Evolutionary conservation across 371 early-diverging fungal genomes (phyloP).

Genomic region (Conidiobolus incongruus): DNA sequence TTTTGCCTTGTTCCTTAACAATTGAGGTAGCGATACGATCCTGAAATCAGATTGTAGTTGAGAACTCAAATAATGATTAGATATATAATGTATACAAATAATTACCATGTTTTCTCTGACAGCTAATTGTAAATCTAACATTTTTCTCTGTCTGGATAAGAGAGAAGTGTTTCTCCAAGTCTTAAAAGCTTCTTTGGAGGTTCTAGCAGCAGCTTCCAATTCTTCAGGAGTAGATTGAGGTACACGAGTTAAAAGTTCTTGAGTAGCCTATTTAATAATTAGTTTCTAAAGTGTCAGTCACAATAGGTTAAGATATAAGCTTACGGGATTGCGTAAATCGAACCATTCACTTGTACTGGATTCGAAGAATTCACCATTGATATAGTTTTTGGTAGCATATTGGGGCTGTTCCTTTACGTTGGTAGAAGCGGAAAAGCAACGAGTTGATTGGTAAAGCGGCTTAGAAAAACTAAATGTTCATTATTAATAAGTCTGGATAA

Average conservation of each 20-base stretch:
- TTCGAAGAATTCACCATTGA: conserved; percentile 84
- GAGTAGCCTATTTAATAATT: conserved; percentile 52
- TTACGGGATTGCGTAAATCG: conserved; percentile 75
- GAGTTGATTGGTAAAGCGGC: too few species aligned
- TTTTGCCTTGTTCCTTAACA: conserved; percentile 85
- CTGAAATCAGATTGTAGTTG: too few species aligned
- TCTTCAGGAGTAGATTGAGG: conserved; percentile 80
- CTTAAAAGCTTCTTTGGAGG: conserved; percentile 59
- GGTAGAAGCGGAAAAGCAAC: too few species aligned
- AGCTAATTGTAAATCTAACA: conserved; percentile 77
- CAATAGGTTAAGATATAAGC: conserved; percentile 2
- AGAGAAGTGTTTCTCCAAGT: conserved; percentile 74
- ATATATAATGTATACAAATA: too few species aligned
- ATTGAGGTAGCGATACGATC: conserved; percentile 71
- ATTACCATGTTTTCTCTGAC: conserved; percentile 50
- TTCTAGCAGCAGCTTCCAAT: conserved; percentile 52
- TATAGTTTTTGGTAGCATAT: conserved; percentile 36
- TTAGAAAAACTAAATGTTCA: too few species aligned
- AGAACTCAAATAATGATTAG: not conserved
- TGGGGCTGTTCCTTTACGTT: conserved; percentile 1
- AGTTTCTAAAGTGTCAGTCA: not conserved
- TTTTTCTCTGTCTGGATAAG: conserved; percentile 64
- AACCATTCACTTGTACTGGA: conserved; percentile 74
- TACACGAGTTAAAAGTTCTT: conserved; percentile 70
- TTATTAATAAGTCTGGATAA: too few species aligned